Conservation (phyloP, 73 alveolate genomes). For the Paraurostyla sp. region DNA sequence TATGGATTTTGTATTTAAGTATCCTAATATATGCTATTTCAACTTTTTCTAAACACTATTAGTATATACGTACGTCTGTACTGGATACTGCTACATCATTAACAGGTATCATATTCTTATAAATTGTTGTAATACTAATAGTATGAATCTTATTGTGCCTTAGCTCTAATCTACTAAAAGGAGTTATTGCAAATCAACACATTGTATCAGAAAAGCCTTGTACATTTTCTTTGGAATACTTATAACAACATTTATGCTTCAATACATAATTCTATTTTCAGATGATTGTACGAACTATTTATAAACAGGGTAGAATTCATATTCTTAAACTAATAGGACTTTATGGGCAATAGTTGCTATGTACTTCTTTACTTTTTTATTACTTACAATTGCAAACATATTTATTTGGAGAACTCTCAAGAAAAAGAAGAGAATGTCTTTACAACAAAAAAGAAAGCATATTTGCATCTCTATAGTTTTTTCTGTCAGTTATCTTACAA, state of each 20-base stretch:
- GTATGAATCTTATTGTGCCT: not conserved
- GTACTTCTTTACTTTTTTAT: not conserved
- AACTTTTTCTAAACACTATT: not conserved
- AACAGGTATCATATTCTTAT: not conserved
- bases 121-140: not conserved
- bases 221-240: not conserved
- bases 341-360: not conserved
- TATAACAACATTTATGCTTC: not conserved
- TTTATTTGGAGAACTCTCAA: not conserved
- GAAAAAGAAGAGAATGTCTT: not conserved
- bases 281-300: not conserved
- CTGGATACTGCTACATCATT: conserved; percentile 1
- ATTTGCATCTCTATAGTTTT: not conserved
- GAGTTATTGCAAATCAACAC: not conserved
- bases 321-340: not conserved
- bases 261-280: not conserved
- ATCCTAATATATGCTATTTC: not conserved
- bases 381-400: not conserved
- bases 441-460: not conserved
- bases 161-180: not conserved
- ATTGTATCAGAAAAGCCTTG: not conserved
- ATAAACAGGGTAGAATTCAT: not conserved
- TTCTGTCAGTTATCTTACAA: not conserved
- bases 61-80: not conserved
- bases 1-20: not conserved